Base-by-base conservation (phyloP, 805 yeast species). In the Komagataella mondaviorum region DNA sequence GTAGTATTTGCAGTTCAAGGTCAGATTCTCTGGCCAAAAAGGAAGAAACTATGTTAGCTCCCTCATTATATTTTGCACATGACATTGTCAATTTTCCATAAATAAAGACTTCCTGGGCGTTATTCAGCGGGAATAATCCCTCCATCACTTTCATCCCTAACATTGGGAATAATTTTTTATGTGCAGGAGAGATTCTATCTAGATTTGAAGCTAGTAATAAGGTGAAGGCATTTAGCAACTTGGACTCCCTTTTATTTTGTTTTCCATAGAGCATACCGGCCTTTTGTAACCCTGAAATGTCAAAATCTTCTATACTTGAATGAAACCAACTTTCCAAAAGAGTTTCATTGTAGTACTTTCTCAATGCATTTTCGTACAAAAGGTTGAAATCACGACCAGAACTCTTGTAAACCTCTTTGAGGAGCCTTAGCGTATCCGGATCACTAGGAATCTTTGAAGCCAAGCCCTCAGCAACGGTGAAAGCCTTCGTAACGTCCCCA, bases 21-120 rank as follows among this genome's bases (percentile, higher is more conserved):
- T 86, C 85, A 52, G 73, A 65, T 44, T 67, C 63, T 51, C 66
- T 63, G 36, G 59, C 53, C 52, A 76, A 56, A 48, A 70, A 73
- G 0, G 56, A 55, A 17, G 62, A 56, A 57, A 60, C 61, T 20
- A 56, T 51, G 6, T 55, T 56, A 2, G 72, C 62, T 17, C 74
- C 64, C 47, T 71, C 71, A 0, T 62, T 63, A 8, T 62, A 54
- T 18, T 72, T 65, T 0, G 66, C 66, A 45, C 57, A 62, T 47
- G 67, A 56, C 47, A 68, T 63, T 54, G 81, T 63, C 2, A 86
- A 71, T 46, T 71, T 66, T 2, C 79, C 80, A 52, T 73, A 73
- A 2, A 88, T 77, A 55, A 69, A 87, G 2, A 75, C 66, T 54
- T 89, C 95, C 57, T 88, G 95, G 6, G 83, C 77, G 18, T 71